Evolutionary conservation across 768 basidiomycete species (phyloP).

Genomic region (Tremella fuciformis): DNA sequence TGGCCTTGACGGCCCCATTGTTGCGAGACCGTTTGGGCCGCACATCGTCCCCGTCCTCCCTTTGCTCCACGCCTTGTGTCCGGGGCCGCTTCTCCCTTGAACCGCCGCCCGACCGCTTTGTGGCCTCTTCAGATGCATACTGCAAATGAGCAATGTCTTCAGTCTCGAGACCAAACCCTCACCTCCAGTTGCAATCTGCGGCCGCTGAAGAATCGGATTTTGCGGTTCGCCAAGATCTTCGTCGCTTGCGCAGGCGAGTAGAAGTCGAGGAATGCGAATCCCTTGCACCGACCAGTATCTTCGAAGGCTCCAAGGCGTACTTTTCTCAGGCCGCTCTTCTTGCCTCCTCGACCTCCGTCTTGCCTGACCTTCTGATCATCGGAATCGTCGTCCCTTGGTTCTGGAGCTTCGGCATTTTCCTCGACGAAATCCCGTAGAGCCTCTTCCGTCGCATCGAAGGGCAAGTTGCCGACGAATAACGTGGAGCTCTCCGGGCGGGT

Average conservation of each 20-base stretch:
- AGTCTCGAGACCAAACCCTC: slow-evolving; percentile 9
- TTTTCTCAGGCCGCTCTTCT: slow-evolving; percentile 59
- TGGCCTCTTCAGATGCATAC: slow-evolving; percentile 52
- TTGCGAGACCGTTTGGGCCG: neutral
- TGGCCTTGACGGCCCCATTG: neutral
- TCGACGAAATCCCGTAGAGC: slow-evolving; percentile 72
- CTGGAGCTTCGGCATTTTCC: slow-evolving; percentile 57
- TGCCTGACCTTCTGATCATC: slow-evolving; percentile 56
- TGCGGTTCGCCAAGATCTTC: slow-evolving; percentile 71
- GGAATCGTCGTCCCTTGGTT: slow-evolving; percentile 11
- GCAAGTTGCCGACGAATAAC: slow-evolving; percentile 88
- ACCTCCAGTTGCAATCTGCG: slow-evolving; percentile 70
- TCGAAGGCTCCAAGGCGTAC: slow-evolving; percentile 94
- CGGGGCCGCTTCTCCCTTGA: slow-evolving; percentile 13
- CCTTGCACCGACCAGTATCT: slow-evolving; percentile 91
- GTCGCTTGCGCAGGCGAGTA: slow-evolving; percentile 74
- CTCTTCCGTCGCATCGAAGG: slow-evolving; percentile 80
- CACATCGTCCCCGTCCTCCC: neutral
- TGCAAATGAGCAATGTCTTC: slow-evolving; percentile 14
- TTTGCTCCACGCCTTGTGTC: neutral
- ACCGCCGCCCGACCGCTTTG: slow-evolving; percentile 42
- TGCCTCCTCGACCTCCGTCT: slow-evolving; percentile 32
- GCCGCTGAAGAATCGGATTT: slow-evolving; percentile 79
- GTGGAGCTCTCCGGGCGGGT: slow-evolving; percentile 68
- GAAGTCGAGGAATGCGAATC: slow-evolving; percentile 95